These are phyloP conservation scores for Fusarium decemcellulare DNA, from an alignment of 2,329 filamentous ascomycete genomes.

Conservation along the genomic window DNA sequence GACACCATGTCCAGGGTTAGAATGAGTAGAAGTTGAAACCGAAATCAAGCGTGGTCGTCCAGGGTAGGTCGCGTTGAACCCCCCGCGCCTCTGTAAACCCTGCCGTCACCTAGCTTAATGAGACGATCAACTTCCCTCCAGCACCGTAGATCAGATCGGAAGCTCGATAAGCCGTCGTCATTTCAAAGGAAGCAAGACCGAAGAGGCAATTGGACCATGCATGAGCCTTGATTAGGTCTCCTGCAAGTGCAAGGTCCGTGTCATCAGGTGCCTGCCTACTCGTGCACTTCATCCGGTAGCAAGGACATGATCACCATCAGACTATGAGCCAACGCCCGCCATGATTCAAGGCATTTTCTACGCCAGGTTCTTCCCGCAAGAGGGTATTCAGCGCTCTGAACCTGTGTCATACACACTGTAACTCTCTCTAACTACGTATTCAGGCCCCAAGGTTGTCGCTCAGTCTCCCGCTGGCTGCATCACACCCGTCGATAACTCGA, in stretches of 20 bases:
- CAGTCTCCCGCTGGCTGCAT: conserved; percentile 75
- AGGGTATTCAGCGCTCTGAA: conserved; percentile 62
- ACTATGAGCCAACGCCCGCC: conserved; percentile 29
- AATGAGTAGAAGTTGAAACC: background rate
- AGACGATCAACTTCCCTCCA: conserved; percentile 7
- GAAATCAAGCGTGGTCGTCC: background rate
- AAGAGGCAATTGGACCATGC: background rate
- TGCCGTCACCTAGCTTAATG: background rate
- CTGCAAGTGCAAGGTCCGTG: background rate
- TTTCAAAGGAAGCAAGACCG: background rate
- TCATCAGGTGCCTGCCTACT: background rate
- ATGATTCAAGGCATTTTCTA: conserved; percentile 82
- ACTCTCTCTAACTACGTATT: background rate
- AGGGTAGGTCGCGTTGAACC: conserved; percentile 22
- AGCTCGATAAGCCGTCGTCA: background rate
- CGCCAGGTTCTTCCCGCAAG: conserved; percentile 76
- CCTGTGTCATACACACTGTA: background rate
- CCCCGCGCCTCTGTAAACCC: background rate
- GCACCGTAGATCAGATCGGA: background rate
- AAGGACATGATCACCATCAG: conserved; percentile 26
- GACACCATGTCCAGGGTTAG: background rate
- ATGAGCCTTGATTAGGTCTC: background rate
- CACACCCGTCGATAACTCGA: conserved; percentile 58
- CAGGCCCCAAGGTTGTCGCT: conserved; percentile 74
- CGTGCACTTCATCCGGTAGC: background rate